Percentiles rank a stretch among this genome's conserved stretches.
Conservation (phyloP, 768 basidiomycete species). For the Russula compacta region DNA sequence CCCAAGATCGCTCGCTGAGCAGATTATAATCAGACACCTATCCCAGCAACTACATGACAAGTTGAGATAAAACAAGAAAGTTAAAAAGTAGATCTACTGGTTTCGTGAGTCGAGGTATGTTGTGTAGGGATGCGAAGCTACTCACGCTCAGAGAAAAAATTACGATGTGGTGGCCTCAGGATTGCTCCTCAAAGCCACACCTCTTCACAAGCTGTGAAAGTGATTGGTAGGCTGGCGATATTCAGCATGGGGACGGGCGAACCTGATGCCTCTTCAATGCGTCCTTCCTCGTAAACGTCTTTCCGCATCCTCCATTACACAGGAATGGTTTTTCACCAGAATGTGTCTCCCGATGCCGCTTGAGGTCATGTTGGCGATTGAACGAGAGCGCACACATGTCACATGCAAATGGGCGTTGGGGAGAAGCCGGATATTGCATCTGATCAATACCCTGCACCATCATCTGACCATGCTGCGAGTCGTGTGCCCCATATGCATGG, state of each 20-base stretch:
- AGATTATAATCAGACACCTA: conserved; percentile 17
- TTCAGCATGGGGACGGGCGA: conserved; percentile 19
- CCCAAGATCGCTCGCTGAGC: conserved; percentile 1
- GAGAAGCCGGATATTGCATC: conserved; percentile 31
- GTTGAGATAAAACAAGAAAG: background rate
- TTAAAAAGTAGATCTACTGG: background rate
- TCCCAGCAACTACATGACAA: background rate
- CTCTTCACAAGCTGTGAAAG: conserved; percentile 57
- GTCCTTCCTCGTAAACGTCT: conserved; percentile 82
- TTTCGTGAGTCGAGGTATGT: conserved; percentile 3
- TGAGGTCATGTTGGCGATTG: conserved; percentile 79
- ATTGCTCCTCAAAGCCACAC: conserved; percentile 61
- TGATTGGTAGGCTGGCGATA: background rate
- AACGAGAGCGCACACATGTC: conserved; percentile 69
- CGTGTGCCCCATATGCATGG: conserved; percentile 8
- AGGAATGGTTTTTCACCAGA: conserved; percentile 78
- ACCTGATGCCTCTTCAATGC: conserved; percentile 83
- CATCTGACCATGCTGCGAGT: conserved; percentile 20
- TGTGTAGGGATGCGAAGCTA: background rate
- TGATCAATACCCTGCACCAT: conserved; percentile 19
- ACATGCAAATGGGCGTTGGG: conserved; percentile 33
- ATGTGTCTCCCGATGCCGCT: conserved; percentile 77
- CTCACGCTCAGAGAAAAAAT: conserved; percentile 10
- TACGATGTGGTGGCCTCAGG: conserved; percentile 14
- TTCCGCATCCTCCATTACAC: conserved; percentile 78